Evolutionary conservation across 129 eudicot species (phyloP), one percentile per base, ranked within the genome.

Genomic region (Rutidosis leptorrhynchoides): DNA sequence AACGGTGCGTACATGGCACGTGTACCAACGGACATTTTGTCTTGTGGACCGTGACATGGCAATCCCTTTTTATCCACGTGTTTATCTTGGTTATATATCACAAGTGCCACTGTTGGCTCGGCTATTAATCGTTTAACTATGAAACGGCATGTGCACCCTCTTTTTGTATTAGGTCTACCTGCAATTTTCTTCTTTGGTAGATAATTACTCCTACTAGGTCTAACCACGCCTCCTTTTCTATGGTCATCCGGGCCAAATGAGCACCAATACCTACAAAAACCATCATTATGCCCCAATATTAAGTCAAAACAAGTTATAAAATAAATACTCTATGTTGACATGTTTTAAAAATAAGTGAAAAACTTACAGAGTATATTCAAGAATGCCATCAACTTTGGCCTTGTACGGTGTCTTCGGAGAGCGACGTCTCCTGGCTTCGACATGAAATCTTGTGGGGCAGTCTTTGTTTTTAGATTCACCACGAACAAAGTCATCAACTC

Each of bases 201-300:
- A 58, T 87, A 91, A 7, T 88, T 87, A 61, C 48, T 84, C 73
- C 96, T 81, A 68, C 96, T 85, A 11, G 96, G 97, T 30, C 97
- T 80, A 25, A 90, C 94, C 76, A 87, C 72, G 2, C 97, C 97
- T 52, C 97, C 97, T 67, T 84, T 83, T 72, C 97, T 77, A 67
- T 84, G 95, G 65, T 91, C 97, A 81, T 91, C 97, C 4, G 96
- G 97, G 5, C 97, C 97, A 81, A 91, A 91, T 59, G 97, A 91
- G 62, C 97, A 91, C 97, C 97, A 91, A 65, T 91, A 91, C 86
- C 97, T 91, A 79, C 28, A 69, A 12, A 81, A 14, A 28, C 22
- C 30, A 19, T 42, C 15, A 14, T 6, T 6, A 17, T 5, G 45
- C 16, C 5, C 12, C 45, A 37, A 2, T 37, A 9, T 37, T 37